Conservation (phyloP, 2,329 filamentous ascomycete genomes). For the Paecilomyces fulvus region DNA sequence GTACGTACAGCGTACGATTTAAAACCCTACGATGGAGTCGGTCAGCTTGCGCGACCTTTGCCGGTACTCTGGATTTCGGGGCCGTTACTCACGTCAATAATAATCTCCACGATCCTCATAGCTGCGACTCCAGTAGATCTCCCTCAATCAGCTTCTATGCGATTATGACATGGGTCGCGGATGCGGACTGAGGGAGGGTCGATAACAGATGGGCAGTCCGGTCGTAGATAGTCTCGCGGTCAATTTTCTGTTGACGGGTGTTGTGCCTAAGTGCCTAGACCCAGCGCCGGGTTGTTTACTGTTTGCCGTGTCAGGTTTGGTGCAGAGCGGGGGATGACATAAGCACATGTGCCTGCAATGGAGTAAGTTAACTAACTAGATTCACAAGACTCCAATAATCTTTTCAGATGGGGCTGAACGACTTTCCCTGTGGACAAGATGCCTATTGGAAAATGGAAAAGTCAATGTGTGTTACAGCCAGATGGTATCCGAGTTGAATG, state of each 20-base stretch:
- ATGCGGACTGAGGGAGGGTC: slow-evolving; percentile 2
- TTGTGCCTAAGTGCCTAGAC: slow-evolving; percentile 14
- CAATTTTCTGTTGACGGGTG: slow-evolving; percentile 17
- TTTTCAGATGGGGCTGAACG: background rate
- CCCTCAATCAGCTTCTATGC: slow-evolving; percentile 15
- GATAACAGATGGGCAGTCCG: slow-evolving; percentile 4
- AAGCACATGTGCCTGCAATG: background rate
- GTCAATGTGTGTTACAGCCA: background rate
- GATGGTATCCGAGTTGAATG: background rate
- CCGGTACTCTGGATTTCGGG: background rate
- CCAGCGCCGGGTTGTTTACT: slow-evolving; percentile 8
- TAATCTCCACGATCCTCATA: slow-evolving; percentile 42
- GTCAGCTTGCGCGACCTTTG: slow-evolving; percentile 8
- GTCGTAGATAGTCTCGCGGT: slow-evolving; percentile 8
- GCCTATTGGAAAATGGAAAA: too few relatives aligned
- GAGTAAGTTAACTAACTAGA: background rate
- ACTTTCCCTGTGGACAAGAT: too few relatives aligned
- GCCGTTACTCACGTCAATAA: slow-evolving; percentile 36
- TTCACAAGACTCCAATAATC: background rate
- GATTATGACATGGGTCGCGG: slow-evolving; percentile 18
- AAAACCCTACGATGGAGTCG: slow-evolving; percentile 28
- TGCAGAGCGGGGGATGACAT: slow-evolving; percentile 4
- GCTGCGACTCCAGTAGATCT: slow-evolving; percentile 20
- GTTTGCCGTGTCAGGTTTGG: slow-evolving; percentile 9
- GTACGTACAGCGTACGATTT: slow-evolving; percentile 45